These are phyloP conservation scores for Aspergillus sclerotioniger DNA, from an alignment of 495 filamentous ascomycete genomes.

Conservation along the genomic window DNA sequence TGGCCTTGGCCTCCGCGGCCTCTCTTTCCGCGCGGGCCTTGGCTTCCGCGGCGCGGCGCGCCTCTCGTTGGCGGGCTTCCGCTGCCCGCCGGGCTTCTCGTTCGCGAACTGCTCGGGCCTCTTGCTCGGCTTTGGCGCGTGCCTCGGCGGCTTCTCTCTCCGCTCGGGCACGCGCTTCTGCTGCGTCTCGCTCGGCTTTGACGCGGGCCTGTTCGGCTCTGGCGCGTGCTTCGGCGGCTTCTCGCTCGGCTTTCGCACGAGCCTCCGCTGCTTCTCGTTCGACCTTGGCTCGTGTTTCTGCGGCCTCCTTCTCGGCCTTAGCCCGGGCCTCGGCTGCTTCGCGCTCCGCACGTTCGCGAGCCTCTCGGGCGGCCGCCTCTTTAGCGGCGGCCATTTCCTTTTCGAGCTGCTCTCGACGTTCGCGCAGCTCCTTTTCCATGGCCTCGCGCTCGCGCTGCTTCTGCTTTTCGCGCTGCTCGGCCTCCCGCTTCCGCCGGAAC, in stretches of 20 bases:
- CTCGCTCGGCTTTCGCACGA: conserved; percentile 24
- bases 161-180: conserved; percentile 24
- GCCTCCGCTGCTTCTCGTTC: conserved; percentile 23
- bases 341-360: conserved; percentile 42
- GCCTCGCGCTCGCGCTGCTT: conserved; percentile 48
- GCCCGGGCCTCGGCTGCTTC: conserved; percentile 25
- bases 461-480: conserved; percentile 43
- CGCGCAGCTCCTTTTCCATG: conserved; percentile 49
- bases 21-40: conserved; percentile 33
- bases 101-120: background rate
- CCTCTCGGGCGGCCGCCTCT: conserved; percentile 46
- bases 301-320: conserved; percentile 27
- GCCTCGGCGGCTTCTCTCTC: conserved; percentile 26
- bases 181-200: conserved; percentile 30
- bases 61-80: conserved; percentile 29
- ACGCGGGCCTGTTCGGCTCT: background rate
- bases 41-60: conserved; percentile 29
- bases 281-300: conserved; percentile 17
- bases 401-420: conserved; percentile 49
- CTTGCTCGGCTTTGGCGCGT: conserved; percentile 19
- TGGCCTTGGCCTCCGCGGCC: conserved; percentile 30
- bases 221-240: conserved; percentile 26
- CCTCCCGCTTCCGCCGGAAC: conserved; percentile 54
- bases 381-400: conserved; percentile 46
- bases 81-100: conserved; percentile 25